phyloP scores from a whole-genome alignment of 1,284 basidiomycete genomes.

The Moesziomyces sp. region DNA sequence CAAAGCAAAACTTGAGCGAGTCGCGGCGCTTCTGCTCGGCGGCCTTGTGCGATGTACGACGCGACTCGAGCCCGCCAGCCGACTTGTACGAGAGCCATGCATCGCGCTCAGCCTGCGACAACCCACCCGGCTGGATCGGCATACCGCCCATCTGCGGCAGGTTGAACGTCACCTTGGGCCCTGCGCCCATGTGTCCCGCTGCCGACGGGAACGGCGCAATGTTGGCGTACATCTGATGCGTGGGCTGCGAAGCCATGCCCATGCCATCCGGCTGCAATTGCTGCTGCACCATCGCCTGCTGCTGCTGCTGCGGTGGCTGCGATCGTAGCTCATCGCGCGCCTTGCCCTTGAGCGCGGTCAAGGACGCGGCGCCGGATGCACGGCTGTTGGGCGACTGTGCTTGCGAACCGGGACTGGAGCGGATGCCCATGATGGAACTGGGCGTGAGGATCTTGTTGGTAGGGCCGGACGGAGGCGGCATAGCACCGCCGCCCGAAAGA shows the following conservation, averaged over 20 bases:
- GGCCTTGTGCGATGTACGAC: constrained; percentile 92
- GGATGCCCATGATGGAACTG: constrained; percentile 64
- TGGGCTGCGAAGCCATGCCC: constrained; percentile 15
- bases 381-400: constrained; percentile 18
- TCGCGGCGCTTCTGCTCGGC: constrained; percentile 97
- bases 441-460: constrained; percentile 61
- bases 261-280: constrained; percentile 8
- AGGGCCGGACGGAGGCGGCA: constrained; percentile 48
- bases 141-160: constrained; percentile 30
- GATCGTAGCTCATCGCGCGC: constrained; percentile 14
- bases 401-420: constrained; percentile 15
- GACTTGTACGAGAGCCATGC: constrained; percentile 56
- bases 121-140: constrained; percentile 49
- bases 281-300: constrained; percentile 23
- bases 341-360: constrained; percentile 29
- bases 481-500: constrained; percentile 34
- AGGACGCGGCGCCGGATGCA: background rate
- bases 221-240: constrained; percentile 20
- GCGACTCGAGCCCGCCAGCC: constrained; percentile 68
- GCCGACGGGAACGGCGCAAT: constrained; percentile 33
- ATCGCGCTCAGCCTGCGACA: constrained; percentile 51
- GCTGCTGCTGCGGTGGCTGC: constrained; percentile 10
- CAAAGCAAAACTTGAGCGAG: constrained; percentile 93
- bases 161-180: constrained; percentile 47
- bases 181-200: background rate